Base-by-base conservation (phyloP, 2,329 filamentous ascomycete species). In the Fusarium keratoplasticum region DNA sequence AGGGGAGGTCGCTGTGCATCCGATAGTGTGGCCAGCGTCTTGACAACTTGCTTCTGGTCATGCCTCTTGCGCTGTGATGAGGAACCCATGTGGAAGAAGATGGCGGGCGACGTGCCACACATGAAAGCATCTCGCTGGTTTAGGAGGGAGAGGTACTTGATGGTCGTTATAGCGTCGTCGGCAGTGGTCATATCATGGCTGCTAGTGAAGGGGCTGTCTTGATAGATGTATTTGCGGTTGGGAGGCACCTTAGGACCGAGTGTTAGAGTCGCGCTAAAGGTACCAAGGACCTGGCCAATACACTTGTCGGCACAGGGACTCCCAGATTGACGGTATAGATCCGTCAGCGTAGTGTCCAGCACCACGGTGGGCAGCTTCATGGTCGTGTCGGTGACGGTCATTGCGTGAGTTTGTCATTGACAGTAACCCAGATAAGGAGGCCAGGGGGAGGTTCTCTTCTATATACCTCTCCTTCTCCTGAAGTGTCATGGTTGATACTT, bases 81-180 rank as follows among this genome's bases (percentile, higher is more conserved):
- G n/a, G 71, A 67, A 35, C 76, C 72, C 31, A 79, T 67, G 59
- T 81, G 75, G 71, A 83, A 82, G 65, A 83, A 69, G 6, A 83
- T 67, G 1, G 76, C 77, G 0, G 78, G 68, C 1, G 77, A 72
- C 8, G 72, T 59, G 31, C 77, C 75, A 42, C 70, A 70, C 55
- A 82, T 80, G 69, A 84, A 84, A 40, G 81, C 78, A 35, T 82
- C 81, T n/a, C 80, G 79, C 67, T 83, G 82, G 6, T 79, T 75
- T n/a, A 83, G 76, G 7, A 83, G 71, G 8, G 78, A 81, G 31
- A 84, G 78, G 33, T 83, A 81, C 70, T 83, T 83, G 29, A 81
- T 77, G 8, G 79, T 74, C 2, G 81, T 69, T n/a, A n/a, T 29
- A 7, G 33, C 74, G 66, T 31, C 71, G 62, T 61, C 72, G 70